These are phyloP conservation scores for Sporothrix globosa DNA, from an alignment of 2,329 filamentous ascomycete species.

Conservation along the genomic window DNA sequence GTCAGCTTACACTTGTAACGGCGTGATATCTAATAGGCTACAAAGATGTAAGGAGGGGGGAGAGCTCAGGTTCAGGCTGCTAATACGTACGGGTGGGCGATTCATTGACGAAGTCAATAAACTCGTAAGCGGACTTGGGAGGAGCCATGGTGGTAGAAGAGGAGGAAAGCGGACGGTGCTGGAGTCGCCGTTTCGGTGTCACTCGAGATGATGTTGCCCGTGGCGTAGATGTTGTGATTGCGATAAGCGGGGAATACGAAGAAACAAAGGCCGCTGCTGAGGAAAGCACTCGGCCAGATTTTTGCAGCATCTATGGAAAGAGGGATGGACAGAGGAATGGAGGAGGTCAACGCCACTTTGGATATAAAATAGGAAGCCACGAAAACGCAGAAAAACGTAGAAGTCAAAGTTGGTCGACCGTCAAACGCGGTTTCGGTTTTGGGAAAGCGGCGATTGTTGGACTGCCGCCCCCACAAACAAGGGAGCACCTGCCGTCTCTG, in stretches of 20 bases:
- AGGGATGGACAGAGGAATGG: not conserved
- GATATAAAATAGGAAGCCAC: not conserved
- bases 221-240: not conserved
- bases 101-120: conserved; percentile 89
- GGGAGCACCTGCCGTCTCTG: conserved; percentile 22
- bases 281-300: conserved; percentile 24
- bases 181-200: not conserved
- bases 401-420: not conserved
- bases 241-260: conserved; percentile 8
- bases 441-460: conserved; percentile 9
- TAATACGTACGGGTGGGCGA: conserved; percentile 79
- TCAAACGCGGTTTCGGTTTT: not conserved
- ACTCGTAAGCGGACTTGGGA: conserved; percentile 70
- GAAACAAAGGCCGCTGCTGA: conserved; percentile 27
- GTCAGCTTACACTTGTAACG: not conserved
- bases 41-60: not conserved
- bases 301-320: conserved; percentile 28
- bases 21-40: not conserved
- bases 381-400: not conserved
- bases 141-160: conserved; percentile 53
- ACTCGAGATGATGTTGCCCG: conserved; percentile 7
- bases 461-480: not conserved
- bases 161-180: conserved; percentile 33
- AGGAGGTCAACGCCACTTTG: not conserved
- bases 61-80: not conserved